These are phyloP conservation scores for Podaxis mareebaensis DNA, from an alignment of 768 basidiomycete genomes.

Conservation along the genomic window DNA sequence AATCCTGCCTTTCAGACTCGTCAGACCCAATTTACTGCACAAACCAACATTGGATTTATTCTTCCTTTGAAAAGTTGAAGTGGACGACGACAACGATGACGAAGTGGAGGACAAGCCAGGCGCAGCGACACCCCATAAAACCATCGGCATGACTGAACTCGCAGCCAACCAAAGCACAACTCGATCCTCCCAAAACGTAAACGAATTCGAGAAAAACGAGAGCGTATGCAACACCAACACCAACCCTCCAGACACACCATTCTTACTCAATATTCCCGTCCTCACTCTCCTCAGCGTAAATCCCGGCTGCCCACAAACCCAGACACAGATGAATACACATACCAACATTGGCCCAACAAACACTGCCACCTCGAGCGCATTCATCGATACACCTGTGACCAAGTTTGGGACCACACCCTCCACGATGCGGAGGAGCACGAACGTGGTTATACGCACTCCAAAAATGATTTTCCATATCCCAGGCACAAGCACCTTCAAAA, in stretches of 20 bases:
- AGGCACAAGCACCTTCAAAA: not conserved
- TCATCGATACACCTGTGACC: not conserved
- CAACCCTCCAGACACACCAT: conserved; percentile 44
- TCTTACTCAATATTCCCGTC: conserved; percentile 37
- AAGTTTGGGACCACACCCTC: not conserved
- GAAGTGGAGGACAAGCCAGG: conserved; percentile 8
- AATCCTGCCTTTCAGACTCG: conserved; percentile 73
- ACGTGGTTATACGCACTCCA: not conserved
- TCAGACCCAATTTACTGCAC: conserved; percentile 36
- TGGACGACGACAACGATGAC: not conserved
- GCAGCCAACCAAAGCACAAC: conserved; percentile 74
- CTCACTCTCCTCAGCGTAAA: not conserved
- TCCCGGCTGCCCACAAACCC: not conserved
- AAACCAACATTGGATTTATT: not conserved
- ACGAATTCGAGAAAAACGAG: conserved; percentile 90
- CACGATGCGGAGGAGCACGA: not conserved
- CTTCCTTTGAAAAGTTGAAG: not conserved
- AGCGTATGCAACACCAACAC: conserved; percentile 68
- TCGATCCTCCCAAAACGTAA: conserved; percentile 95
- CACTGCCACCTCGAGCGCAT: not conserved
- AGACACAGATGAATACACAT: not conserved
- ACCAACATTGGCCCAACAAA: conserved; percentile 6
- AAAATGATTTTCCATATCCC: not conserved
- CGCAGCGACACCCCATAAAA: conserved; percentile 72
- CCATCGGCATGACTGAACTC: conserved; percentile 59